phyloP scores from a whole-genome alignment of 2,329 filamentous ascomycete genomes.

The Alternaria ethzedia region DNA sequence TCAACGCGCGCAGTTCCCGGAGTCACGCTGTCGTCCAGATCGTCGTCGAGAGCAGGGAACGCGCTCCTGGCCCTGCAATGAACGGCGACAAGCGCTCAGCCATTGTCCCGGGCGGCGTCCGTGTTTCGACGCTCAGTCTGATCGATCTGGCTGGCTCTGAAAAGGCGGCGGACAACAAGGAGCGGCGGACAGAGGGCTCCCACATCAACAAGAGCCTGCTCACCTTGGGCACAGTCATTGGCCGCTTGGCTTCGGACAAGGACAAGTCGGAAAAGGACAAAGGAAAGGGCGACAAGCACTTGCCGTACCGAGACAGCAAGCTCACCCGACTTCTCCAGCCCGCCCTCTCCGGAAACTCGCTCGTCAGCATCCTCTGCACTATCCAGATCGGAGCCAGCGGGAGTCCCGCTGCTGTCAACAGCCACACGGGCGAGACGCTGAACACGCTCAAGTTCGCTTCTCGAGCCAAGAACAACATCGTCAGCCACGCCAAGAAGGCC shows the following conservation, averaged over 20 bases:
- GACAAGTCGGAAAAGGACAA: conserved; percentile 75
- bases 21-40: conserved; percentile 99
- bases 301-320: conserved; percentile 97
- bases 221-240: conserved; percentile 93
- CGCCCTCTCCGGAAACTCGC: conserved; percentile 87
- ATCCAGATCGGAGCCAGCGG: conserved; percentile 85
- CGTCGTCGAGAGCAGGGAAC: conserved; percentile 94
- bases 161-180: conserved; percentile 92
- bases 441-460: conserved; percentile 98
- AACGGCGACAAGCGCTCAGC: conserved; percentile 51
- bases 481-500: conserved; percentile 94
- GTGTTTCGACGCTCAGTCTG: conserved; percentile 91
- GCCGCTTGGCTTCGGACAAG: conserved; percentile 86
- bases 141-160: conserved; percentile 98
- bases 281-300: conserved; percentile 86
- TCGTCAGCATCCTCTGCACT: conserved; percentile 97
- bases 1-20: conserved; percentile 94
- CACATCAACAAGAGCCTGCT: conserved; percentile 99
- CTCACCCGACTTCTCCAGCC: conserved; percentile 91
- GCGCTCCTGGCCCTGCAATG: conserved; percentile 63
- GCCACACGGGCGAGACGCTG: conserved; percentile 84
- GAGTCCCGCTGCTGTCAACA: conserved; percentile 72
- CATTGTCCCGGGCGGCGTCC: conserved; percentile 78
- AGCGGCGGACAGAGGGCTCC: conserved; percentile 89
- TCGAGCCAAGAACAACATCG: conserved; percentile 95